These are phyloP conservation scores for Oropetium thomaeum DNA, from an alignment of 176 grass and related monocot species.

Conservation along the genomic window DNA sequence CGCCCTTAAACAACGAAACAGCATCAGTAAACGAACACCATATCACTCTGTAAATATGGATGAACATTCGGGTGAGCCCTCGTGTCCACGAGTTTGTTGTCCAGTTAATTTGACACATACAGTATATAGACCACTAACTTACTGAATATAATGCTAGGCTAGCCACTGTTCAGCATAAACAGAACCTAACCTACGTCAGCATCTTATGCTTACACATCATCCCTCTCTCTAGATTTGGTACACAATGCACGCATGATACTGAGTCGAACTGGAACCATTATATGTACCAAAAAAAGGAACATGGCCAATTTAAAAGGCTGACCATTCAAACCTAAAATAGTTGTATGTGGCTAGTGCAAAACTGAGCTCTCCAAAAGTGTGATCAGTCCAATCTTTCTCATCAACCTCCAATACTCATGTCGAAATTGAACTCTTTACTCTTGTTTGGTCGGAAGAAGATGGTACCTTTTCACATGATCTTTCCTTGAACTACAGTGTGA, in stretches of 20 bases:
- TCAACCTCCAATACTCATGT: not conserved
- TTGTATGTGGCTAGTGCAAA: constrained; percentile 11
- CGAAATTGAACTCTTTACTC: too few relatives aligned
- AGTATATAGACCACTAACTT: not conserved
- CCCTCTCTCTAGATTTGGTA: not conserved
- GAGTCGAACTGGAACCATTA: not conserved
- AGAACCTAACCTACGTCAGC: not conserved
- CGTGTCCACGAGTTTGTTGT: not conserved
- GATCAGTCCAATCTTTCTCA: not conserved
- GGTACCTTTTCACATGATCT: constrained; percentile 63
- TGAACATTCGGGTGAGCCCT: not conserved
- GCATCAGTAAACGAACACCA: not conserved
- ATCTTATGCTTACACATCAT: not conserved
- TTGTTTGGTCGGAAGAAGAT: constrained; percentile 45
- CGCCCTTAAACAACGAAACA: not conserved
- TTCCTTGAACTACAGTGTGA: constrained; percentile 53
- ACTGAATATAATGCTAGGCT: not conserved
- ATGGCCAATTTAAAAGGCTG: constrained; percentile 25
- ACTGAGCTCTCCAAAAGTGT: not conserved
- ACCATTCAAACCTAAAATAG: constrained; percentile 14
- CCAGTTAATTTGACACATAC: not conserved
- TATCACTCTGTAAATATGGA: not conserved
- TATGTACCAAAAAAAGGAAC: not conserved
- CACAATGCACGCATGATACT: not conserved
- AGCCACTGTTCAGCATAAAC: not conserved